Percentiles rank a stretch among this genome's conserved stretches.
Evolutionary conservation across 1,284 basidiomycete genomes (phyloP).

Genomic region (Trichosporon asahii): DNA sequence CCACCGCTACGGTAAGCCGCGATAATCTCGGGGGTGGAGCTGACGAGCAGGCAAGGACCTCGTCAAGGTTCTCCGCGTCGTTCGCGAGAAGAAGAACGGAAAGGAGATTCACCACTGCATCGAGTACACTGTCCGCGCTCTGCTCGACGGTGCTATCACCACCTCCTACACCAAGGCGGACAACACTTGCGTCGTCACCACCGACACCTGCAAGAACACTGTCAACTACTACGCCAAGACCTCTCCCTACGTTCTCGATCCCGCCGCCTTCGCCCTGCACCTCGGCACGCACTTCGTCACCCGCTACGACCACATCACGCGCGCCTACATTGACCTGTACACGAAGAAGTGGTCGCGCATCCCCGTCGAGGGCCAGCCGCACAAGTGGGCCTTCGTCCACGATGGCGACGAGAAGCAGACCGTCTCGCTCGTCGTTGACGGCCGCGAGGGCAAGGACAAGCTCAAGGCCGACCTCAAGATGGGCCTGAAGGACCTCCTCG

Average conservation of each 20-base stretch:
- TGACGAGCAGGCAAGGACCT: constrained; percentile 68
- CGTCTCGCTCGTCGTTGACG: constrained; percentile 68
- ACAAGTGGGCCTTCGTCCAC: constrained; percentile 78
- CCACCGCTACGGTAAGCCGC: constrained; percentile 41
- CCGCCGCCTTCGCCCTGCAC: constrained; percentile 83
- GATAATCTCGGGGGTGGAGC: not conserved
- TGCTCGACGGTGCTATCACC: constrained; percentile 76
- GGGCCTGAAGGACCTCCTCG: constrained; percentile 74
- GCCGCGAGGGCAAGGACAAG: constrained; percentile 57
- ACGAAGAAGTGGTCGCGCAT: constrained; percentile 85
- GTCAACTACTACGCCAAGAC: constrained; percentile 83
- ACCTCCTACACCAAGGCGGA: constrained; percentile 75
- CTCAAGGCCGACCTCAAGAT: constrained; percentile 61
- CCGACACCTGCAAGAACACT: constrained; percentile 91
- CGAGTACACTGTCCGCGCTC: constrained; percentile 54
- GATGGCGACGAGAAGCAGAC: constrained; percentile 86
- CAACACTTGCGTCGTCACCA: constrained; percentile 78
- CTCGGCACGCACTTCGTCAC: constrained; percentile 78
- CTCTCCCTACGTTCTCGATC: constrained; percentile 74
- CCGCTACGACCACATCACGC: constrained; percentile 74
- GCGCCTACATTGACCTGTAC: constrained; percentile 71
- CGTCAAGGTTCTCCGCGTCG: constrained; percentile 76
- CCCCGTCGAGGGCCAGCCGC: constrained; percentile 56
- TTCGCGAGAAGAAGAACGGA: constrained; percentile 68
- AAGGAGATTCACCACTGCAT: constrained; percentile 52